Evolutionary conservation across 108 stramenopile species (phyloP).

Genomic region (Aurantiochytrium sp.): DNA sequence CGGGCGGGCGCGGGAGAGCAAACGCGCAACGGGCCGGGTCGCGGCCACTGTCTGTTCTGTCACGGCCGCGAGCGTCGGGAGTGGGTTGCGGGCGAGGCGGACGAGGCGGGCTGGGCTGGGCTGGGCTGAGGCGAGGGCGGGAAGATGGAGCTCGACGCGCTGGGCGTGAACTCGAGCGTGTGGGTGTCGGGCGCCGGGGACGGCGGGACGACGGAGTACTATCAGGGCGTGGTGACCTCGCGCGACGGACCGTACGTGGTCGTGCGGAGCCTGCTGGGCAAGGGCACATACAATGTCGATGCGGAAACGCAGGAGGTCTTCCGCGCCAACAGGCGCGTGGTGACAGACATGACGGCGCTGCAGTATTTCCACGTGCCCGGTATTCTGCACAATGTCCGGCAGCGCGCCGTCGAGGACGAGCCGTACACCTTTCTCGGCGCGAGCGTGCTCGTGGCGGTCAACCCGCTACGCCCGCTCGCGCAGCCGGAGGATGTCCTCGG

Average conservation of each 20-base stretch:
- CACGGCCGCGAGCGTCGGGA: too few relatives aligned
- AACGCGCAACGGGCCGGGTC: too few relatives aligned
- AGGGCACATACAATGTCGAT: neutral
- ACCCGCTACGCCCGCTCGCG: neutral
- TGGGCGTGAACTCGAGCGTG: neutral
- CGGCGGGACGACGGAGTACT: neutral
- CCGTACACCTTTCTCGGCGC: slow-evolving; percentile 39
- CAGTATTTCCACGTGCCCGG: slow-evolving; percentile 52
- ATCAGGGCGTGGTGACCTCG: neutral
- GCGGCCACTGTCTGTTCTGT: too few relatives aligned
- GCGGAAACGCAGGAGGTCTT: neutral
- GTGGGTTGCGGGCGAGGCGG: too few relatives aligned
- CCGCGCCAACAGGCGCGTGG: neutral
- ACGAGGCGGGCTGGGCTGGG: too few relatives aligned
- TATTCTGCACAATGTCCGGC: slow-evolving; percentile 40
- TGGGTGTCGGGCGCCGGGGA: neutral
- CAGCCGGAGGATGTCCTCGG: neutral
- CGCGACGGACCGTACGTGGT: neutral
- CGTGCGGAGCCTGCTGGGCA: neutral
- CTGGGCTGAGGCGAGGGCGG: too few relatives aligned
- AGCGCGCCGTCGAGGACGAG: slow-evolving; percentile 32
- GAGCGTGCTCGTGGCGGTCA: slow-evolving; percentile 8
- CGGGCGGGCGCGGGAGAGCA: too few relatives aligned
- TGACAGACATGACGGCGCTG: slow-evolving; percentile 36
- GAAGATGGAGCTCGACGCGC: neutral